These are phyloP conservation scores for Colletotrichum sp. DNA, from an alignment of 2,329 filamentous ascomycete species.

Conservation along the genomic window DNA sequence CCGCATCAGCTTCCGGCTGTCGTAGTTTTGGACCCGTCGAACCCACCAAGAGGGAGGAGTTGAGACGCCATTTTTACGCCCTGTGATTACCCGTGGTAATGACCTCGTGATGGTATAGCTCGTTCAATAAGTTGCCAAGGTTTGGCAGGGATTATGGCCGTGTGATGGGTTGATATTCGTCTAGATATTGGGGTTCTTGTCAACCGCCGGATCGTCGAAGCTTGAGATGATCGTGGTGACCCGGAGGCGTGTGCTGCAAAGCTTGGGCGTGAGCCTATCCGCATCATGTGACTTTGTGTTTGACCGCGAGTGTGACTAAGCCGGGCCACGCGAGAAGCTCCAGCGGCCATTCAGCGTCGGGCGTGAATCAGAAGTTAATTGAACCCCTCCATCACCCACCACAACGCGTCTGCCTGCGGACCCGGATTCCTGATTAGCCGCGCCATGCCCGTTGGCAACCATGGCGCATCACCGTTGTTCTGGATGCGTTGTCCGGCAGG, in stretches of 20 bases:
- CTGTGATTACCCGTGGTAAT: background rate
- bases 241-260: background rate
- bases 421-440: slow-evolving; percentile 9
- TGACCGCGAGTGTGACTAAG: slow-evolving; percentile 44
- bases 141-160: background rate
- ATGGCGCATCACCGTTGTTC: slow-evolving; percentile 36
- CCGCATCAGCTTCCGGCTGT: slow-evolving; percentile 24
- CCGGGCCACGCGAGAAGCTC: background rate
- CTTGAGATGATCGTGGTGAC: slow-evolving; percentile 7
- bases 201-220: background rate
- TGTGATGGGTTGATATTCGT: background rate
- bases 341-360: background rate
- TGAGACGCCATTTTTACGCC: slow-evolving; percentile 68
- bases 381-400: background rate
- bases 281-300: slow-evolving; percentile 27
- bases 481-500: slow-evolving; percentile 25
- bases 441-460: slow-evolving; percentile 35
- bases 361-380: background rate
- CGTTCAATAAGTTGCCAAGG: background rate
- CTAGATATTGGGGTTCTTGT: background rate
- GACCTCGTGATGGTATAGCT: background rate
- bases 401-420: slow-evolving; percentile 36
- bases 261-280: slow-evolving; percentile 11
- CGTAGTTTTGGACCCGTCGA: background rate
- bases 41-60: slow-evolving; percentile 68